A percentile compares a stretch with the other conserved stretches of the same genome.
Conservation (phyloP, 148 eudicot genomes). For the Beta vulgaris region DNA sequence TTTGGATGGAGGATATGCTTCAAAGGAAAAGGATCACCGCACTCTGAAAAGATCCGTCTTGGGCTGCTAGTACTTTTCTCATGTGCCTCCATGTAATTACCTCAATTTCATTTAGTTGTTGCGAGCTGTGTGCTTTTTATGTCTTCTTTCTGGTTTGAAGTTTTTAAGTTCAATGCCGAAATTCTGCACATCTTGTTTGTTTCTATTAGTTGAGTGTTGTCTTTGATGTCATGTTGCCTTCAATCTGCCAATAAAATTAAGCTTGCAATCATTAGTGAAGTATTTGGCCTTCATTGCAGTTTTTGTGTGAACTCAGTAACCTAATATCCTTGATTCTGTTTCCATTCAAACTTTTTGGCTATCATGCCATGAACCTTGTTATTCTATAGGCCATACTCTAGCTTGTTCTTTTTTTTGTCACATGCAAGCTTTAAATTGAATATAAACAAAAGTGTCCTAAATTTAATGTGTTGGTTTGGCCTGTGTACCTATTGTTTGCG, state of each 20-base stretch:
- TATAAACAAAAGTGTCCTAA: neutral
- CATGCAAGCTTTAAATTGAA: neutral
- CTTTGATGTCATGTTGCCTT: neutral
- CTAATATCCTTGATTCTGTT: neutral
- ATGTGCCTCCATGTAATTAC: slow-evolving; percentile 75
- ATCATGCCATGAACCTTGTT: neutral
- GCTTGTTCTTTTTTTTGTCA: neutral
- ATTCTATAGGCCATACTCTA: neutral
- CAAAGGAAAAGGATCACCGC: slow-evolving; percentile 43
- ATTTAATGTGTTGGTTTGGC: neutral
- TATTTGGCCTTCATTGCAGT: neutral
- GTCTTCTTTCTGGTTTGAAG: neutral
- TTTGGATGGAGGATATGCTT: slow-evolving; percentile 71
- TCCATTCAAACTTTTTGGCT: neutral
- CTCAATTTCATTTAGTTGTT: slow-evolving; percentile 18
- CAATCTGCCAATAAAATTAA: neutral
- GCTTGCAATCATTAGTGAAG: neutral
- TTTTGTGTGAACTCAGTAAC: neutral
- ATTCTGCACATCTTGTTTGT: neutral
- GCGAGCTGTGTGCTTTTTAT: neutral
- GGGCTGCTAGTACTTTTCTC: slow-evolving; percentile 66
- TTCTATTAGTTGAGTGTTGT: neutral
- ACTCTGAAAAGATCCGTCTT: slow-evolving; percentile 54
- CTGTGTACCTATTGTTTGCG: neutral
- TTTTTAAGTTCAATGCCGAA: neutral